Evolutionary conservation across 2,329 filamentous ascomycete genomes (phyloP), one percentile per base, ranked within the genome.

Genomic region (Trichoderma sp.): DNA sequence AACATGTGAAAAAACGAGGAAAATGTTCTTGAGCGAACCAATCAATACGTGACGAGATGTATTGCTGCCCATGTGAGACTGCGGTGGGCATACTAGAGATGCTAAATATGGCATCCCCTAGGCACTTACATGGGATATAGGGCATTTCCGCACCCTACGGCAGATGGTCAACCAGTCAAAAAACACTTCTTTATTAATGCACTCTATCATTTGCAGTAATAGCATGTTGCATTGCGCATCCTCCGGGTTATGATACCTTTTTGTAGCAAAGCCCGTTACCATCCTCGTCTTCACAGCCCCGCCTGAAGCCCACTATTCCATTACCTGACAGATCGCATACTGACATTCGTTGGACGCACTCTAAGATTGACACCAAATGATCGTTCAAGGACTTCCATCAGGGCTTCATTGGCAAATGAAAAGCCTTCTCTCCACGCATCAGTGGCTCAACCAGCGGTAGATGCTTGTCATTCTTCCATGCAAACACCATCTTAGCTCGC

Each of bases 11-110:
- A 53, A 21, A 4, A n/a, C 41, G 21, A 12, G n/a, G 4, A 3
- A 0, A 53, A 3, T 0, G n/a, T 3, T 2, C 6, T 53, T 21
- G 12, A 21, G 2, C 45, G n/a, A n/a, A 21, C 45, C n/a, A 53
- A 53, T 53, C 9, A 53, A 6, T 53, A 21, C 2, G 18, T 11
- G 12, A 53, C 4, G 9, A 0, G 4, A 12, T 21, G 45, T 21
- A 53, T 53, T 21, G 45, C 9, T 12, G 45, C 12, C n/a, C 45
- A 12, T 6, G 3, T 3, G n/a, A 53, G n/a, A 9, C 45, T 1
- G n/a, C 3, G 45, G 45, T 11, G n/a, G 45, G 45, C 45, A 21
- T 21, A 12, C 18, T 6, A n/a, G n/a, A 53, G n/a, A 21, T 53
- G n/a, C 45, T 45, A 9, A 45, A 45, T 3, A n/a, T n/a, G 41